phyloP scores from a whole-genome alignment of 768 basidiomycete genomes.

The Collybia sordida region DNA sequence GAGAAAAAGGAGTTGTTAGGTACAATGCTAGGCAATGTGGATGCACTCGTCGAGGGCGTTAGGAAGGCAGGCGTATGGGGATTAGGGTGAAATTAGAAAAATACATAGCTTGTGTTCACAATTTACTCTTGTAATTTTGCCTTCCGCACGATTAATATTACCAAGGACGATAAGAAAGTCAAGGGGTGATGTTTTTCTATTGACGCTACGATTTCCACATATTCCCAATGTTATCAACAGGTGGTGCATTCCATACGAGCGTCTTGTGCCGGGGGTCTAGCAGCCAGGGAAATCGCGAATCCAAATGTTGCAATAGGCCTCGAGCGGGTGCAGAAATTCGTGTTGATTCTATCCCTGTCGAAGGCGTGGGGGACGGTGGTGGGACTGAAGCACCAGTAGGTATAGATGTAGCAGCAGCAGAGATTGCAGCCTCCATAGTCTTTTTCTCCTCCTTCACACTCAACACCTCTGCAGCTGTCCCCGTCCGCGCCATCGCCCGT shows the following conservation, averaged over 20 bases:
- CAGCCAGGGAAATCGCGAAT: slow-evolving; percentile 45
- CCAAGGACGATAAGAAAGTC: neutral
- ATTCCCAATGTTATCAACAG: slow-evolving; percentile 61
- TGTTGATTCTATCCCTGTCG: neutral
- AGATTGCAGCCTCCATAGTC: slow-evolving; percentile 18
- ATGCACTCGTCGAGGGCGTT: slow-evolving; percentile 86
- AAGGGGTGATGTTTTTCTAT: neutral
- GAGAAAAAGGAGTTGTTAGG: slow-evolving; percentile 83
- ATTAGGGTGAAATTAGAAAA: slow-evolving; percentile 32
- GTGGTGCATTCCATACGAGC: slow-evolving; percentile 71
- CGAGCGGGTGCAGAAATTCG: slow-evolving; percentile 18
- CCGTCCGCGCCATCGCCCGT: slow-evolving; percentile 43
- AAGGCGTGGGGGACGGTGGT: neutral
- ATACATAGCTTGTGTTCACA: too few relatives aligned
- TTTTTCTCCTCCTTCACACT: slow-evolving; percentile 29
- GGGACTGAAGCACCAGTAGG: neutral
- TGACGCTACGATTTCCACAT: slow-evolving; percentile 18
- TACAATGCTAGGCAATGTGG: slow-evolving; percentile 87
- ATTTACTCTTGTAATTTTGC: too few relatives aligned
- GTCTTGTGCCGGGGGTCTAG: slow-evolving; percentile 65
- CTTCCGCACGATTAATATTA: too few relatives aligned
- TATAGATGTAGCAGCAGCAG: slow-evolving; percentile 9
- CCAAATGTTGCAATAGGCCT: slow-evolving; percentile 48
- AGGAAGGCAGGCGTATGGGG: slow-evolving; percentile 89
- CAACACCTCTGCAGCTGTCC: slow-evolving; percentile 20